These are phyloP conservation scores for Parathielavia hyrcaniae DNA, from an alignment of 495 filamentous ascomycete genomes.

Conservation along the genomic window DNA sequence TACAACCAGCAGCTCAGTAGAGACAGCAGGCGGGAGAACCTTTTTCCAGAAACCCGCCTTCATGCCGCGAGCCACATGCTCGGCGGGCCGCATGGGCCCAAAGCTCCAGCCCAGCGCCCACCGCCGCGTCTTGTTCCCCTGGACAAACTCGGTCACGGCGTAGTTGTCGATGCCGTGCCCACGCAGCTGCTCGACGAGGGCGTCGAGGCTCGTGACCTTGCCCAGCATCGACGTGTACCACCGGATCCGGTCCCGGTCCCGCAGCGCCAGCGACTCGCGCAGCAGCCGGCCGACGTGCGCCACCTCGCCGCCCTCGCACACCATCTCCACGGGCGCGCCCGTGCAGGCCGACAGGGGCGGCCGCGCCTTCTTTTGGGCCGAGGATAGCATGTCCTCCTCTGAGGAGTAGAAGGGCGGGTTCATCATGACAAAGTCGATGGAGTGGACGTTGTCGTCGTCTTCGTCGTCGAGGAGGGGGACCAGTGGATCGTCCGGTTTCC, in stretches of 20 bases:
- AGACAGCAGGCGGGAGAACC: constrained; percentile 51
- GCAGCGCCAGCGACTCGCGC: constrained; percentile 59
- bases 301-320: constrained; percentile 75
- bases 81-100: constrained; percentile 55
- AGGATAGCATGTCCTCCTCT: constrained; percentile 56
- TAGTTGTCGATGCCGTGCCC: constrained; percentile 63
- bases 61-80: constrained; percentile 54
- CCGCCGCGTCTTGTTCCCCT: constrained; percentile 71
- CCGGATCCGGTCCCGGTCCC: constrained; percentile 51
- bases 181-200: constrained; percentile 56
- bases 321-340: constrained; percentile 79
- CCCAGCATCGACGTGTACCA: constrained; percentile 96
- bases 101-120: constrained; percentile 93
- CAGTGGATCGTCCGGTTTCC: constrained; percentile 46
- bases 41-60: constrained; percentile 50
- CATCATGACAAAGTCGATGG: constrained; percentile 82
- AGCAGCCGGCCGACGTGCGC: constrained; percentile 72
- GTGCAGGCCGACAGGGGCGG: constrained; percentile 76
- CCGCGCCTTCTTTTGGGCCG: constrained; percentile 57
- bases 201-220: constrained; percentile 64
- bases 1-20: constrained; percentile 28
- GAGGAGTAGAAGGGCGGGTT: constrained; percentile 93
- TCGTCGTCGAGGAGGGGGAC: constrained; percentile 58
- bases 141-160: constrained; percentile 72
- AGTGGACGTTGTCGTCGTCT: constrained; percentile 47